A percentile compares a stretch with the other conserved stretches of the same genome.
Evolutionary conservation across 176 grass and related monocot genomes (phyloP).

Genomic region (Coix lacrymajobi): DNA sequence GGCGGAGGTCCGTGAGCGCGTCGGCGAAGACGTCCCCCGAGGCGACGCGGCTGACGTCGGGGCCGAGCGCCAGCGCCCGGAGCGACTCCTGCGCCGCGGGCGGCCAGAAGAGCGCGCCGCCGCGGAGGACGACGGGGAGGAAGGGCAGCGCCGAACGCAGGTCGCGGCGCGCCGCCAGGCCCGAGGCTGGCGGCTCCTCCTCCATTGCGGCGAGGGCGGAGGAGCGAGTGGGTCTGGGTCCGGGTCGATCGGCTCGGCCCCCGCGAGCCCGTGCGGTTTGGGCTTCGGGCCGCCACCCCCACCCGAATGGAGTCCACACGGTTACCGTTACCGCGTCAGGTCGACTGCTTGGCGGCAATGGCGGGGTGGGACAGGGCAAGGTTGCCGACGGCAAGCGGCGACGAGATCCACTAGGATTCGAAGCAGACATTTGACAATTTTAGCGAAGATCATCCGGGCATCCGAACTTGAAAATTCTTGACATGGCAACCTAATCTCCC

Average conservation of each 20-base stretch:
- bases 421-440: not conserved
- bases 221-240: not conserved
- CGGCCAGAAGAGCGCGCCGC: constrained; percentile 61
- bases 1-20: constrained; percentile 61
- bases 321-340: not conserved
- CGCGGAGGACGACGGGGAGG: constrained; percentile 57
- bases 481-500: not conserved
- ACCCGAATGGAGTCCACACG: not conserved
- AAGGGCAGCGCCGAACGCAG: constrained; percentile 58
- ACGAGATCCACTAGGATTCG: not conserved
- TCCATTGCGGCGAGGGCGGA: not conserved
- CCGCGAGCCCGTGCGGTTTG: not conserved
- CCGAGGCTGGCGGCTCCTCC: not conserved
- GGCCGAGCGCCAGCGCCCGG: constrained; percentile 54
- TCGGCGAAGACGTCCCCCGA: constrained; percentile 86
- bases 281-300: not conserved
- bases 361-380: not conserved
- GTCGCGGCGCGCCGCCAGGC: constrained; percentile 29
- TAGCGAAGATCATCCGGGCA: not conserved
- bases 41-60: constrained; percentile 71
- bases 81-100: constrained; percentile 50
- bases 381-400: not conserved
- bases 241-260: not conserved
- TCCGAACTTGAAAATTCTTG: not conserved
- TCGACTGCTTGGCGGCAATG: not conserved